A percentile compares a stretch with the other conserved stretches of the same genome.
phyloP scores from a whole-genome alignment of 176 grass and related monocot genomes.

The Eremochloa ophiuroides region DNA sequence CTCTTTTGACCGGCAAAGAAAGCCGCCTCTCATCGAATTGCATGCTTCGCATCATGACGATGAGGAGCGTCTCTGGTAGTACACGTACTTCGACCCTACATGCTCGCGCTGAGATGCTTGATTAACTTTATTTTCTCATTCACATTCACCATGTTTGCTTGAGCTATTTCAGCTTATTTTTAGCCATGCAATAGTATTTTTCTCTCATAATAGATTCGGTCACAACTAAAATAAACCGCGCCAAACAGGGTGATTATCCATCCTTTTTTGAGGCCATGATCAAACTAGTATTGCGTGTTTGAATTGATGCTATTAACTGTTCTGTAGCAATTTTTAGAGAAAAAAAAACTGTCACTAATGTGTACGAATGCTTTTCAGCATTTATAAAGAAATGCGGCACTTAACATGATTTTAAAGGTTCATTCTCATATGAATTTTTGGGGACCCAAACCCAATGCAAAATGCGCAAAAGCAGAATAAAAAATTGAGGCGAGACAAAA shows the following conservation, averaged over 20 bases:
- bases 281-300: not conserved
- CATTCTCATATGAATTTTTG: not conserved
- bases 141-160: no score
- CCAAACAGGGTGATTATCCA: no score
- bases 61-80: not conserved
- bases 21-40: not conserved
- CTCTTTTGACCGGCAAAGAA: constrained; percentile 35
- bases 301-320: not conserved
- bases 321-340: not conserved
- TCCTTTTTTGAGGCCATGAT: not conserved
- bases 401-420: not conserved
- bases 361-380: not conserved
- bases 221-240: no score
- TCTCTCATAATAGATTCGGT: no score
- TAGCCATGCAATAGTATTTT: no score
- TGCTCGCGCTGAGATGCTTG: not conserved
- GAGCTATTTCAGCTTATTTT: no score
- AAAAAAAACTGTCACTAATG: not conserved
- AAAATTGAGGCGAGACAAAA: not conserved
- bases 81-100: not conserved
- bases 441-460: no score
- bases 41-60: constrained; percentile 21
- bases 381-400: not conserved
- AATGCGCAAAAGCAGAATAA: not conserved
- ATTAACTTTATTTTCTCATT: no score